A percentile compares a stretch with the other conserved stretches of the same genome.
These are phyloP conservation scores for Globisporangium echinulatum DNA, from an alignment of 352 stramenopile species.

Conservation along the genomic window DNA sequence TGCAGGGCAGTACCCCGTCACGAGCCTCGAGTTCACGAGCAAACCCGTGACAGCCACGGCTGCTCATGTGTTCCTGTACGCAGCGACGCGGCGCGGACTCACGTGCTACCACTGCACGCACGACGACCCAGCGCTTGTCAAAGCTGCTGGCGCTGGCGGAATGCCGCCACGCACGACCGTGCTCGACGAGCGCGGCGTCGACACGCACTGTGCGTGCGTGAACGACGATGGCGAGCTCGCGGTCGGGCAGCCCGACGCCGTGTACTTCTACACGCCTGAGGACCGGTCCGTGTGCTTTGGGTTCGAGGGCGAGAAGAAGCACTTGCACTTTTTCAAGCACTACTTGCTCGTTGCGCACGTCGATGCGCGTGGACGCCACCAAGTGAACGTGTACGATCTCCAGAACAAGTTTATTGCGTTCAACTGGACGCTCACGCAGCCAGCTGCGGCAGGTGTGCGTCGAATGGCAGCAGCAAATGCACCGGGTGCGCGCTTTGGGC, in stretches of 20 bases:
- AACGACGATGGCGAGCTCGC: constrained; percentile 83
- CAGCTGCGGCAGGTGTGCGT: constrained; percentile 22
- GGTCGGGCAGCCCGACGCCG: constrained; percentile 75
- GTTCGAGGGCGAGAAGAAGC: constrained; percentile 86
- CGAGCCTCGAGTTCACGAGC: constrained; percentile 68
- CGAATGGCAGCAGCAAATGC: too few relatives aligned
- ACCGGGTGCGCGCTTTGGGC: constrained; percentile 63
- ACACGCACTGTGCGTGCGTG: constrained; percentile 74
- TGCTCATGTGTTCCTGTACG: constrained; percentile 73
- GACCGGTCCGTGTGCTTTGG: constrained; percentile 84
- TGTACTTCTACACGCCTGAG: constrained; percentile 89
- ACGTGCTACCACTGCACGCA: constrained; percentile 84
- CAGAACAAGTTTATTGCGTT: constrained; percentile 92
- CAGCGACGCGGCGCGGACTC: constrained; percentile 66
- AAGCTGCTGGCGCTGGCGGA: constrained; percentile 46
- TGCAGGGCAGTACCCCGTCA: constrained; percentile 75
- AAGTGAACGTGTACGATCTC: constrained; percentile 89
- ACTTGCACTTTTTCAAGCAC: constrained; percentile 85
- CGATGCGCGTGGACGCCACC: constrained; percentile 71
- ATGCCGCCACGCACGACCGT: constrained; percentile 70
- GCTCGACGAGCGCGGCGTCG: constrained; percentile 76
- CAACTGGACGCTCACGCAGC: constrained; percentile 78
- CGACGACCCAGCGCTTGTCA: constrained; percentile 71
- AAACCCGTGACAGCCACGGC: constrained; percentile 62
- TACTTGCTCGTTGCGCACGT: constrained; percentile 81